Conservation (phyloP, 1,284 basidiomycete species). For the Gomphus bonarii region DNA sequence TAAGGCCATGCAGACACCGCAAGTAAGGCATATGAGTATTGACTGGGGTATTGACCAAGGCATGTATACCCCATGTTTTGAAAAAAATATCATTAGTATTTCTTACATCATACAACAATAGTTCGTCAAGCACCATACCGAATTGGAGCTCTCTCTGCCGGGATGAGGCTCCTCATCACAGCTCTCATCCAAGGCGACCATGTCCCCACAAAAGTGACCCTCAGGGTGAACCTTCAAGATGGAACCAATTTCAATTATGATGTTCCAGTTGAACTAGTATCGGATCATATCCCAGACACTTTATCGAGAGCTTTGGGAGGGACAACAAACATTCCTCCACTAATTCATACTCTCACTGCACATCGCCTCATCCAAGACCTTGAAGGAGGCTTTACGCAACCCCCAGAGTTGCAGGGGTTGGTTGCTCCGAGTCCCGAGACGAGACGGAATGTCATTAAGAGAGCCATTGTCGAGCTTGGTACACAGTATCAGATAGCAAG, state of each 20-base stretch:
- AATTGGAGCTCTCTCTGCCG: constrained; percentile 33
- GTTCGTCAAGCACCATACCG: constrained; percentile 35
- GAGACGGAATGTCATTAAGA: constrained; percentile 26
- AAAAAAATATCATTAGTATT: neutral
- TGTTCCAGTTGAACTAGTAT: constrained; percentile 25
- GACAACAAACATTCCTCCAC: constrained; percentile 17
- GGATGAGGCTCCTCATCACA: constrained; percentile 34
- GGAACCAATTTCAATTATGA: constrained; percentile 22
- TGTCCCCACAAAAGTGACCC: constrained; percentile 28
- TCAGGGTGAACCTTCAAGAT: constrained; percentile 29
- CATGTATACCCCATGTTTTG: constrained; percentile 2
- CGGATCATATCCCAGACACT: neutral
- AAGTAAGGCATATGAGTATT: constrained; percentile 33
- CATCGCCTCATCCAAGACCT: constrained; percentile 39
- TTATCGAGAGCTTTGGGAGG: neutral
- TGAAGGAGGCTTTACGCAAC: constrained; percentile 18
- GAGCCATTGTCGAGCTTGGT: constrained; percentile 38
- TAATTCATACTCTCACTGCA: constrained; percentile 46
- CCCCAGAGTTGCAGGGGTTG: constrained; percentile 15
- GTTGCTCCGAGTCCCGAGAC: constrained; percentile 20
- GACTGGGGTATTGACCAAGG: constrained; percentile 36
- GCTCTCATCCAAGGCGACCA: constrained; percentile 29
- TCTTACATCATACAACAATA: neutral
- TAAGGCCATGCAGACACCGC: constrained; percentile 34
- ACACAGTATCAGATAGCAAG: constrained; percentile 41